Base-by-base conservation (phyloP, 805 yeast genomes). In the Isabelozyma pseudorhagii region DNA sequence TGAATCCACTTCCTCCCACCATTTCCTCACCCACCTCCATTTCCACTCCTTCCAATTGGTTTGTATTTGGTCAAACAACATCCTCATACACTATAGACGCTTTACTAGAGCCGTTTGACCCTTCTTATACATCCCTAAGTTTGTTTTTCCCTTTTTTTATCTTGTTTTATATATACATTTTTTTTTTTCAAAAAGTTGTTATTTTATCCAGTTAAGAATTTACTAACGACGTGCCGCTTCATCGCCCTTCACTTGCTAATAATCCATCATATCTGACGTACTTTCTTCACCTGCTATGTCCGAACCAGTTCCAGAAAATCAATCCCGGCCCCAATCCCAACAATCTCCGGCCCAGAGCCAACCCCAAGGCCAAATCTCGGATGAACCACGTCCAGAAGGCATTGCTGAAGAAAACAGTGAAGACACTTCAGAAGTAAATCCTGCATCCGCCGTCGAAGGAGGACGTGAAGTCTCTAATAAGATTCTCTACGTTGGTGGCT, bases 401-500 rank as follows among this genome's bases (percentile, higher is more conserved):
- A 6, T 21, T 21, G 5, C 25, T 21, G 25, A 21, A 21, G 25
- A 21, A 21, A 21, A 21, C 25, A 10, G 9, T 8, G 36, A 31
- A 31, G 36, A 31, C 10, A 8, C 36, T 13, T 6, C 28, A 3
- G 55, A 58, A 7, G 39, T 50, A 14, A 61, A 71, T 17, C 86
- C 86, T 8, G 92, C 92, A n/a, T 76, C 80, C 53, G 94, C 93
- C 13, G 66, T 79, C 17, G 82, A 83, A 48, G 96, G 96, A 47
- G 96, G 96, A 31, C 81, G 96, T 58, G 93, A 87, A 60, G 78
- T 86, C 7, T 84, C 91, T 36, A 79, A 81, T 50, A 84, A 80
- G 49, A 85, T 87, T 50, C 68, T 89, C 42, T 86, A 91, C 62
- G 93, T 90, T 42, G 93, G 96, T 43, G 84, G 85, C 10, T 69